Evolutionary conservation across 108 stramenopile genomes (phyloP).

Genomic region (Discostella stelligeroides): DNA sequence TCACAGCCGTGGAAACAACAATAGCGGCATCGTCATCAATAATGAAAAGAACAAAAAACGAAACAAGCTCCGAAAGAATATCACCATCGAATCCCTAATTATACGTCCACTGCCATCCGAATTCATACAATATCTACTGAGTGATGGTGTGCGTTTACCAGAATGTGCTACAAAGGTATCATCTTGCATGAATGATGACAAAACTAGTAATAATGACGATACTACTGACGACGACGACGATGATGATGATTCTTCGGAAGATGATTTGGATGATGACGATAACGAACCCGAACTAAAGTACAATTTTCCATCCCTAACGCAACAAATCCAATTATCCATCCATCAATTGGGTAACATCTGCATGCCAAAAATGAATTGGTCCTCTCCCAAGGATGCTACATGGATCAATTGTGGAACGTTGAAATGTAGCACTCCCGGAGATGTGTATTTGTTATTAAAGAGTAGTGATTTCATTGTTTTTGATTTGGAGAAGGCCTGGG

Average conservation of each 20-base stretch:
- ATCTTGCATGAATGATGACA: conserved; percentile 53
- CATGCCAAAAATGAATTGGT: conserved; percentile 93
- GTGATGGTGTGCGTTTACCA: conserved; percentile 87
- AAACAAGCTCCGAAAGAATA: conserved; percentile 67
- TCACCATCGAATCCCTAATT: conserved; percentile 68
- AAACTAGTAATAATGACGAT: conserved; percentile 41
- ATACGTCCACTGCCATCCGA: conserved; percentile 61
- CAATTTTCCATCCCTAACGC: conserved; percentile 35
- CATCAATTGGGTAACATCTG: conserved; percentile 39
- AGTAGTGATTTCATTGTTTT: conserved; percentile 87
- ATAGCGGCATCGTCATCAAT: too few relatives aligned
- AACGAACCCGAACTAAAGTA: background rate
- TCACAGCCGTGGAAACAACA: too few relatives aligned
- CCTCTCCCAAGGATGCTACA: conserved; percentile 85
- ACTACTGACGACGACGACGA: conserved; percentile 19
- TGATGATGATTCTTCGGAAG: background rate
- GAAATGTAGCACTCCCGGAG: conserved; percentile 83
- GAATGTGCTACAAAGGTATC: conserved; percentile 62
- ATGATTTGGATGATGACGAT: background rate
- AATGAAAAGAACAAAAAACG: too few relatives aligned
- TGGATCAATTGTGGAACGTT: conserved; percentile 94
- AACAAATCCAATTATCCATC: conserved; percentile 35
- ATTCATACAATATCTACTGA: conserved; percentile 76
- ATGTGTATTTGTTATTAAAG: conserved; percentile 94
- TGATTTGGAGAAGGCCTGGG: conserved; percentile 42